Base-by-base conservation (phyloP, 2,329 filamentous ascomycete species). In the Pyrenophora tritici-repentis region DNA sequence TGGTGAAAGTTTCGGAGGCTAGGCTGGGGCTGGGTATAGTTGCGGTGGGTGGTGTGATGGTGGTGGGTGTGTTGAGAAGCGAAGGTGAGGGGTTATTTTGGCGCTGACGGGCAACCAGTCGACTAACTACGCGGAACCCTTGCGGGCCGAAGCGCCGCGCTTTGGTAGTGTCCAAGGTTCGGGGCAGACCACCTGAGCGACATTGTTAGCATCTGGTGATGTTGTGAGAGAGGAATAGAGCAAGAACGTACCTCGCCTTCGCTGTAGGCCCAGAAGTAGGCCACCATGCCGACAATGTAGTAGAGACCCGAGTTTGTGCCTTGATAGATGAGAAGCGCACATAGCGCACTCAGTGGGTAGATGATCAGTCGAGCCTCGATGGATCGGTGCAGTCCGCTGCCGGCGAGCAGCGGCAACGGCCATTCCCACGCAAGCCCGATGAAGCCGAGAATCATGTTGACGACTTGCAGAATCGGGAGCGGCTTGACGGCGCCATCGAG, bases 201-300 rank as follows among this genome's bases (percentile, higher is more conserved):
- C 10, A 3, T 8, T 26, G 56, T 68, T 52, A 66, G 59, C 35
- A 47, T n/a, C n/a, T n/a, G n/a, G 3, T 44, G 8, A 12, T 38
- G 6, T 7, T 29, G 4, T 8, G n/a, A n/a, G 4, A 41, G 14
- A 36, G 7, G 9, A 17, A 29, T 13, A 29, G 24, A 10, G 13
- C 10, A 3, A 14, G 24, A 29, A 79, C 88, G 71, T 76, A 96
- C 92, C 87, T 99, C 94, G 75, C 94, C 94, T 75, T 99, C 93
- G 67, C 88, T 94, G 68, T 95, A 97, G 1, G 90, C 94, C 92
- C 92, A 97, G 67, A 97, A 96, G 75, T 97, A 99, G 12, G 94
- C 87, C 6, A 79, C 81, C 77, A 95, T 86, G 16, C 88, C 93
- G 56, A 97, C 83, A 20, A 95, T 72, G 72, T 97, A 97, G 77